Conservation (phyloP, 306 rosid genomes). For the Rubus parviflorus region DNA sequence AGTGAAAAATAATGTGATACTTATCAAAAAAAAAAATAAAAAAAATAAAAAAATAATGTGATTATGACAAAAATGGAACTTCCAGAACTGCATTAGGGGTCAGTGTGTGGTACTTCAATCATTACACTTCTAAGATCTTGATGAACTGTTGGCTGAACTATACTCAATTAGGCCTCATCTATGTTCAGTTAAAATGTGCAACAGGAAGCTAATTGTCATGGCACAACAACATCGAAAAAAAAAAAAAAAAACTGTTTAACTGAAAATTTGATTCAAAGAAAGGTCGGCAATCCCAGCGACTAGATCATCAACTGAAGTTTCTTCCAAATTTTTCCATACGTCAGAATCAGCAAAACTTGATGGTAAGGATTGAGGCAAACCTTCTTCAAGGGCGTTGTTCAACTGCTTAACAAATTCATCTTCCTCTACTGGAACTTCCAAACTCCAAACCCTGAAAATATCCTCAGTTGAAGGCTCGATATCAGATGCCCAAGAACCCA, state of each 20-base stretch:
- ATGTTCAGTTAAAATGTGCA: background rate
- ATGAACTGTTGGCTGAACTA: background rate
- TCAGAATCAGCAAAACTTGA: conserved; percentile 31
- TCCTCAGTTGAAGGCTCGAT: conserved; percentile 36
- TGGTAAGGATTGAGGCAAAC: conserved; percentile 28
- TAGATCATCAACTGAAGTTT: conserved; percentile 39
- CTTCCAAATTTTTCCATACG: conserved; percentile 32
- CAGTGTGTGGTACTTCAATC: background rate
- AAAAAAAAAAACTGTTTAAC: background rate
- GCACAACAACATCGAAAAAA: background rate
- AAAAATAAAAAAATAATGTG: background rate
- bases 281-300: conserved; percentile 48
- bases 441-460: conserved; percentile 77
- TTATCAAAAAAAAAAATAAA: too few relatives aligned
- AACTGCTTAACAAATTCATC: conserved; percentile 58
- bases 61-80: background rate
- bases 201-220: background rate
- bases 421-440: conserved; percentile 57
- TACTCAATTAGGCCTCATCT: conserved; percentile 7
- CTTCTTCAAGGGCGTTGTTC: conserved; percentile 44
- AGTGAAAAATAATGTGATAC: background rate
- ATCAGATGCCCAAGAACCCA: conserved; percentile 31
- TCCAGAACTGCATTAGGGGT: background rate
- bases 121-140: background rate
- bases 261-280: conserved; percentile 35